Conservation (phyloP, 192 early-diverging fungal genomes). For the Coemansia erecta region DNA sequence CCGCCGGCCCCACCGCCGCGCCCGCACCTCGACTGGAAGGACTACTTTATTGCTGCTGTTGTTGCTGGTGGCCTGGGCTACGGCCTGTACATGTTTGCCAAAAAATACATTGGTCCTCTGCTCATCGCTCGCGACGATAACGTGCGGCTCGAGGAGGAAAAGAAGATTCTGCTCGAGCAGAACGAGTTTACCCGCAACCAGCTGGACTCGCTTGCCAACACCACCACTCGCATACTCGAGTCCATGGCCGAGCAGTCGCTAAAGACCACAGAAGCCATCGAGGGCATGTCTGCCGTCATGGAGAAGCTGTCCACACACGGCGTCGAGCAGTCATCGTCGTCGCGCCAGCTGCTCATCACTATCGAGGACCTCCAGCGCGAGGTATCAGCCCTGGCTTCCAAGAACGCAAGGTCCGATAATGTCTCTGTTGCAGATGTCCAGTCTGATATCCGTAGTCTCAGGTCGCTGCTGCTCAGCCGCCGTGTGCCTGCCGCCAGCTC, state of each 20-base stretch:
- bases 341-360: constrained; percentile 31
- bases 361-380: constrained; percentile 49
- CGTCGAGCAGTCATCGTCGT: constrained; percentile 18
- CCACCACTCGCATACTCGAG: constrained; percentile 62
- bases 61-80: constrained; percentile 87
- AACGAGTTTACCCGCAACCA: constrained; percentile 68
- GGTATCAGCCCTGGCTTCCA: constrained; percentile 20
- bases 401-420: constrained; percentile 15
- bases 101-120: constrained; percentile 47
- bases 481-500: constrained; percentile 54
- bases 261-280: constrained; percentile 68
- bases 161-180: constrained; percentile 62
- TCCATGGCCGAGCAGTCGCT: constrained; percentile 66
- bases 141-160: constrained; percentile 59
- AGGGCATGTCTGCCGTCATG: constrained; percentile 53
- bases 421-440: constrained; percentile 69
- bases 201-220: constrained; percentile 67
- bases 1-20: constrained; percentile 57
- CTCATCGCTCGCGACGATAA: constrained; percentile 50
- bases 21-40: constrained; percentile 85
- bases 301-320: constrained; percentile 41
- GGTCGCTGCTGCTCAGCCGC: constrained; percentile 85
- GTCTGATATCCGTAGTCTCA: constrained; percentile 90
- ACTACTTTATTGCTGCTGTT: constrained; percentile 86
- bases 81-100: constrained; percentile 71